Evolutionary conservation across 768 basidiomycete genomes (phyloP).

Genomic region (Pilatotrama ljubarskyi): DNA sequence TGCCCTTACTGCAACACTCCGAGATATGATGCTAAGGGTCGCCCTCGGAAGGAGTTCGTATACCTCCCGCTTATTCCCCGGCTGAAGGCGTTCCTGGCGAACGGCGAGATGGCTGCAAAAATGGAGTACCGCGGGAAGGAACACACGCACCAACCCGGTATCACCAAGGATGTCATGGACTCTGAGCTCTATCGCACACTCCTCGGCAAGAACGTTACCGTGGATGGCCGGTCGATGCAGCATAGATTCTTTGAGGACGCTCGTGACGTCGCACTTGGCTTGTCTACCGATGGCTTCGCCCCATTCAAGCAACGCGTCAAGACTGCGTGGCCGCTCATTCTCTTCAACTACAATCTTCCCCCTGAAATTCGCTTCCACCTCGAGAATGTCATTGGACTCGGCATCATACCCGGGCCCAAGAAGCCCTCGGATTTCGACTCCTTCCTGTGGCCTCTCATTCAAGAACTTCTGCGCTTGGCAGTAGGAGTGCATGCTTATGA

Average conservation of each 20-base stretch:
- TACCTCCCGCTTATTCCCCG: conserved; percentile 44
- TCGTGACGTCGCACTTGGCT: conserved; percentile 42
- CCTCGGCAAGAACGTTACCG: conserved; percentile 22
- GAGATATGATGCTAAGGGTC: conserved; percentile 25
- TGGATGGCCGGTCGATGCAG: conserved; percentile 26
- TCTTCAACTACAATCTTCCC: conserved; percentile 44
- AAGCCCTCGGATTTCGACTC: conserved; percentile 42
- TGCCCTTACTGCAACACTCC: conserved; percentile 41
- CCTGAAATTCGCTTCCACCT: conserved; percentile 39
- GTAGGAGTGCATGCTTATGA: conserved; percentile 41
- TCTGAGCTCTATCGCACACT: conserved; percentile 33
- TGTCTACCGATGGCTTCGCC: conserved; percentile 44
- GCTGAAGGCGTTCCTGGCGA: conserved; percentile 31
- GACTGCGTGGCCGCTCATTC: conserved; percentile 43
- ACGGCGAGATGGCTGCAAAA: conserved; percentile 22
- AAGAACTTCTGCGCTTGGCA: conserved; percentile 38
- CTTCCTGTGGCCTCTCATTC: conserved; percentile 38
- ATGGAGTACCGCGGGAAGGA: conserved; percentile 33
- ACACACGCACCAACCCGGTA: conserved; percentile 23
- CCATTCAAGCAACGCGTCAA: conserved; percentile 35
- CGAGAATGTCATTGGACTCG: conserved; percentile 38
- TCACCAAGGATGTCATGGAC: conserved; percentile 40
- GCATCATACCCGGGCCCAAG: conserved; percentile 48
- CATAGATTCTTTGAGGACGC: conserved; percentile 37
- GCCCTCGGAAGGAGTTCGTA: conserved; percentile 30